Evolutionary conservation across 2,329 filamentous ascomycete species (phyloP).

Genomic region (Orbilia brochopaga): DNA sequence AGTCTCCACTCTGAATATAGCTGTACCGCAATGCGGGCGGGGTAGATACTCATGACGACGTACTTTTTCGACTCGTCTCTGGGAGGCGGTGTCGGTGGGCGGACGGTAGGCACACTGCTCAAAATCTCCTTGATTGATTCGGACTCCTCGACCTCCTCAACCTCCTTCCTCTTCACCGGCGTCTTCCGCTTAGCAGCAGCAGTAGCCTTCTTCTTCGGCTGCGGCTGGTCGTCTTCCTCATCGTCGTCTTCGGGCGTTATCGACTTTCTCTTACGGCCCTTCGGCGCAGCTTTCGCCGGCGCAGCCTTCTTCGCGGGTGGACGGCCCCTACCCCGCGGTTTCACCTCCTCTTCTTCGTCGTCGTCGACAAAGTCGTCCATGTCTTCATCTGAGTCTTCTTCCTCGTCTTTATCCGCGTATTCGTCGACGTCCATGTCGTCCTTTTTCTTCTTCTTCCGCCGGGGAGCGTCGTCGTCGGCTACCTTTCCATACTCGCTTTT

Average conservation of each 20-base stretch:
- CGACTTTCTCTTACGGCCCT: constrained; percentile 54
- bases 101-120: constrained; percentile 81
- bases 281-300: constrained; percentile 23
- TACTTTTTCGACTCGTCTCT: constrained; percentile 69
- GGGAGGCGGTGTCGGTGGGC: constrained; percentile 81
- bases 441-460: constrained; percentile 68
- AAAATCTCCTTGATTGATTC: constrained; percentile 81
- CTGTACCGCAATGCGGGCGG: background rate
- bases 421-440: constrained; percentile 58
- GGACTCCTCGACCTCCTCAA: constrained; percentile 68
- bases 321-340: constrained; percentile 31
- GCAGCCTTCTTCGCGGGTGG: background rate
- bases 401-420: constrained; percentile 59
- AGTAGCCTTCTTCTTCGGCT: constrained; percentile 56
- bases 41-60: background rate
- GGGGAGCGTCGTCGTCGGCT: constrained; percentile 75
- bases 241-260: constrained; percentile 57
- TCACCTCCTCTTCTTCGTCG: constrained; percentile 49
- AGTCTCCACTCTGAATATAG: background rate
- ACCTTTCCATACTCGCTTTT: constrained; percentile 74
- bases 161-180: constrained; percentile 68
- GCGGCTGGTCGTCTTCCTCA: constrained; percentile 55
- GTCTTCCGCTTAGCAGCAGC: constrained; percentile 62
- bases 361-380: constrained; percentile 54
- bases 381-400: constrained; percentile 61